Evolutionary conservation across 306 rosid species (phyloP).

Genomic region (Heteromeles arbutifolia): DNA sequence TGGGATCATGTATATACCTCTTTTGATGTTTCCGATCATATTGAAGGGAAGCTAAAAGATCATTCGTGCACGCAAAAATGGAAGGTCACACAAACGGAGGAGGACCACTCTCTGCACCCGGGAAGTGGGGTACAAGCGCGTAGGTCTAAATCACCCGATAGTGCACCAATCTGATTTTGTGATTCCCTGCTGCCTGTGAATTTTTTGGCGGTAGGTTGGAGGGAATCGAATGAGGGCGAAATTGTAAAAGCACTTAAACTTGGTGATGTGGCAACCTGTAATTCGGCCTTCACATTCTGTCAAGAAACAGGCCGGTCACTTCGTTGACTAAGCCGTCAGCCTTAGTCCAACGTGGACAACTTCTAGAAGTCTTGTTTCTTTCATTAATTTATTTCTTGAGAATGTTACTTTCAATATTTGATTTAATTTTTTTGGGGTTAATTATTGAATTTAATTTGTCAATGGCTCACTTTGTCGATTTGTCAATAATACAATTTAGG

Average conservation of each 20-base stretch:
- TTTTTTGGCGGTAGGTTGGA: background rate
- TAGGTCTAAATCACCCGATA: background rate
- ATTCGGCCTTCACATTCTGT: conserved; percentile 1
- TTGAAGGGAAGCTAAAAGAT: background rate
- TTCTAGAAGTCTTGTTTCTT: background rate
- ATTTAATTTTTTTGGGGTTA: no score
- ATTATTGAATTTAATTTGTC: no score
- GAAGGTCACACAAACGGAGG: background rate
- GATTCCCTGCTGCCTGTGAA: background rate
- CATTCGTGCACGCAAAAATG: background rate
- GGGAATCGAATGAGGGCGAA: background rate
- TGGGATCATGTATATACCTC: no score
- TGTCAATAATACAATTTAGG: no score
- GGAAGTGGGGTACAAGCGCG: conserved; percentile 8
- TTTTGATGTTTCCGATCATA: no score
- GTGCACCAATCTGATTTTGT: background rate
- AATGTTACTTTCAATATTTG: no score
- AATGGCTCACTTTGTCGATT: no score
- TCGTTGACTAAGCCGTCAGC: background rate
- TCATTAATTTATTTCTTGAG: no score
- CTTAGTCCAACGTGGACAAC: background rate
- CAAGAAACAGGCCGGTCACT: background rate
- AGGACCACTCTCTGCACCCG: background rate
- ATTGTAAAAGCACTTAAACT: background rate
- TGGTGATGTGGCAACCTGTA: background rate